Base-by-base conservation (phyloP, 192 early-diverging fungal species). In the Entophlyctis helioformis region DNA sequence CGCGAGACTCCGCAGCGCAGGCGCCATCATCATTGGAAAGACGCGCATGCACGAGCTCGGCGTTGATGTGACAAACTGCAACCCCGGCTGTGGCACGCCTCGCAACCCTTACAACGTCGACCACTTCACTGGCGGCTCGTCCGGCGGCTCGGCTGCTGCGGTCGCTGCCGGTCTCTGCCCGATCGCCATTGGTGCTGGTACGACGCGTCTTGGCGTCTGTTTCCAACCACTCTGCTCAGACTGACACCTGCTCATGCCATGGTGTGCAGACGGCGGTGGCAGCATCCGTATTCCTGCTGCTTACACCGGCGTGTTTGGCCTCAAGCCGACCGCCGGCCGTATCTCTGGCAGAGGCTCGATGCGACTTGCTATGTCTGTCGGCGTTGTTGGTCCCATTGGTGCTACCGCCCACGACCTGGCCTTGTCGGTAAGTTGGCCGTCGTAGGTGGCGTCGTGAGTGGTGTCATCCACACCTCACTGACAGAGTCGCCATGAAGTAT, bases 281-380 rank as follows among this genome's bases (percentile, higher is more conserved):
- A 78, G 69, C 0, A 63, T 83, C 16, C 62, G 83, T 27, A 69
- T 85, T 35, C 85, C 85, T 19, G 60, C 78, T 1, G 48, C 82
- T 1, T 81, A 76, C 49, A 82, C 75, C 62, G 85, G 85, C 18
- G 46, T 85, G 16, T 88, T 72, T 56, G 85, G 83, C 7, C 52
- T 88, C 29, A 88, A 88, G 39, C 67, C 82, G 0, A 88, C 85
- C 9, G 64, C 62, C 28, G 77, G 67, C n/a, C 65, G 85, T 25
- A 46, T 85, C 19, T 73, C 78, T 10, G 46, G 40, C n/a, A 31
- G 27, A 1, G 82, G 82, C 15, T 68, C 63, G n/a, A 60, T 50
- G 31, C 65, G 63, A 1, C 40, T 83, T 24, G 69, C 61, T 11
- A 72, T 67, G 16, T 67, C 78, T 2, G 61, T 80, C 20, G 73